These are phyloP conservation scores for Deinandra increscens DNA, from an alignment of 129 eudicot species.

Conservation along the genomic window DNA sequence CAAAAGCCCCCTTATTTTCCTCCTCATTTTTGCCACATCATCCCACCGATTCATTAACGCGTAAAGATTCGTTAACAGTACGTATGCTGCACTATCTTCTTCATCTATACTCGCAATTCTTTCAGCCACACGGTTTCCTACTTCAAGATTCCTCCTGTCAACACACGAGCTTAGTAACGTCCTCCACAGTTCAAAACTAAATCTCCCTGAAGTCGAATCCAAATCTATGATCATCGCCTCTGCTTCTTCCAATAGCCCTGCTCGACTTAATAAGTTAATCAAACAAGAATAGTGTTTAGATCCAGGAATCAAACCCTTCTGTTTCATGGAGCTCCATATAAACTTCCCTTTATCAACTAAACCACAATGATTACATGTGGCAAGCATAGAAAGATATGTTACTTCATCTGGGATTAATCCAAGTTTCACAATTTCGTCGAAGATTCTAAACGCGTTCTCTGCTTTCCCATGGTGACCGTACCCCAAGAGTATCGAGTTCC, in stretches of 20 bases:
- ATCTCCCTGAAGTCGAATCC: conserved; percentile 20
- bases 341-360: conserved; percentile 52
- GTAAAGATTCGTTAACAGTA: conserved; percentile 52
- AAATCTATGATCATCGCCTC: conserved; percentile 51
- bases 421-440: conserved; percentile 44
- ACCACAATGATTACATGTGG: conserved; percentile 77
- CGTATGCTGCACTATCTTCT: conserved; percentile 53
- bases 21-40: conserved; percentile 59
- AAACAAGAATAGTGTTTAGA: conserved; percentile 77
- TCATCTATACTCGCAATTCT: conserved; percentile 34
- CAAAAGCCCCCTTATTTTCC: conserved; percentile 42
- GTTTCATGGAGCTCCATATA: conserved; percentile 68
- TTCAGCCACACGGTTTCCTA: conserved; percentile 63
- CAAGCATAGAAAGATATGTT: conserved; percentile 66
- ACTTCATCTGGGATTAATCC: conserved; percentile 60
- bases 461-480: conserved; percentile 83
- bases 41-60: conserved; percentile 66
- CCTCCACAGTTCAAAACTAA: conserved; percentile 64
- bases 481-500: conserved; percentile 76
- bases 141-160: conserved; percentile 36
- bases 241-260: conserved; percentile 69
- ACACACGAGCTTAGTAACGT: conserved; percentile 64
- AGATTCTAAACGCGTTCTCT: conserved; percentile 45
- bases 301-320: conserved; percentile 50
- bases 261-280: conserved; percentile 69